phyloP scores from a whole-genome alignment of 139 green algal species.

The Micractinium sp. region DNA sequence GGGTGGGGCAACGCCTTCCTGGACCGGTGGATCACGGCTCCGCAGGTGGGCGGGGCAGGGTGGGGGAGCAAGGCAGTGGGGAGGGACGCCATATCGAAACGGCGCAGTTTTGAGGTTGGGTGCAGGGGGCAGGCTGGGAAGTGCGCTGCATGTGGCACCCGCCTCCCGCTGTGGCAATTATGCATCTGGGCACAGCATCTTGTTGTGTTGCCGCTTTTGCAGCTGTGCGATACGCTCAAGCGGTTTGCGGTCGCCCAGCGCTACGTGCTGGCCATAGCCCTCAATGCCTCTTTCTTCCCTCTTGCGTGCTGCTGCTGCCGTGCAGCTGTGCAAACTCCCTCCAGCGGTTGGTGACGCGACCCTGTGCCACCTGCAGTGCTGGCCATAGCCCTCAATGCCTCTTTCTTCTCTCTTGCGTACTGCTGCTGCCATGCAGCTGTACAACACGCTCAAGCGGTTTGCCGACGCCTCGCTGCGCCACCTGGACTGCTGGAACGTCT shows the following conservation, averaged over 20 bases:
- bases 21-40: slow-evolving; percentile 58
- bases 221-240: no score
- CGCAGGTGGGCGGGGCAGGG: neutral
- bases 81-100: neutral
- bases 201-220: neutral
- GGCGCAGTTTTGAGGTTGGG: neutral
- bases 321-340: no score
- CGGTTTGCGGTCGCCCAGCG: neutral
- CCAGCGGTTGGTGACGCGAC: no score
- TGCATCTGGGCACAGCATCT: neutral
- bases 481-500: slow-evolving; percentile 57
- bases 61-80: neutral
- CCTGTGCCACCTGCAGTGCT: neutral
- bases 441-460: slow-evolving; percentile 73
- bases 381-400: no score
- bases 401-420: neutral
- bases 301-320: neutral
- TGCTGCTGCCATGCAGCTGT: slow-evolving; percentile 48
- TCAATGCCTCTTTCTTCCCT: neutral
- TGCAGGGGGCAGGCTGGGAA: neutral
- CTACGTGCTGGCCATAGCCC: no score
- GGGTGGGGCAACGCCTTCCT: slow-evolving; percentile 78
- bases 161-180: no score
- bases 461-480: slow-evolving; percentile 40
- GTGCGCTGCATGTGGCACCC: no score